phyloP scores from a whole-genome alignment of 2,329 filamentous ascomycete genomes.

The Penicillium olsonii region DNA sequence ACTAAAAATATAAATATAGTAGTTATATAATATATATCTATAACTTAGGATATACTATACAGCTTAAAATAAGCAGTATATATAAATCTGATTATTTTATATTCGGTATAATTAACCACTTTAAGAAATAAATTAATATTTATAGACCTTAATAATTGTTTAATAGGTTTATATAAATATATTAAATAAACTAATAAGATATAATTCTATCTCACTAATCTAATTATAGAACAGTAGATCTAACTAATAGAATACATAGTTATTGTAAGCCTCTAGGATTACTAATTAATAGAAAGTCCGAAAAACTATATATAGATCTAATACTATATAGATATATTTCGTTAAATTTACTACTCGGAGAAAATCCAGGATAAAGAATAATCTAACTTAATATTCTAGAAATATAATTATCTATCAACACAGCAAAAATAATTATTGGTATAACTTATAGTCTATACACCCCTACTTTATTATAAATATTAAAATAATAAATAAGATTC shows the following conservation, averaged over 20 bases:
- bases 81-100: constrained; percentile 20
- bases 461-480: neutral
- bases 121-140: constrained; percentile 6
- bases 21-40: constrained; percentile 23
- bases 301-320: constrained; percentile 6
- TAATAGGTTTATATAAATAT: neutral
- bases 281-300: constrained; percentile 2
- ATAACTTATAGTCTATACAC: too few species aligned
- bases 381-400: constrained; percentile 15
- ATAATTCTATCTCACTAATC: neutral
- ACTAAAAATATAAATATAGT: constrained; percentile 23
- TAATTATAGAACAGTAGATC: too few species aligned
- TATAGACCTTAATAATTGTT: neutral
- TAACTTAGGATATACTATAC: constrained; percentile 20
- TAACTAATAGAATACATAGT: too few species aligned
- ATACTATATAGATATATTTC: constrained; percentile 1
- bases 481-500: neutral
- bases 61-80: constrained; percentile 20
- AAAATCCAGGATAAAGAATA: neutral
- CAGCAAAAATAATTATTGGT: constrained; percentile 12
- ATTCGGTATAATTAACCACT: constrained; percentile 15
- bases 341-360: neutral
- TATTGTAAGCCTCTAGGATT: neutral
- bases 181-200: constrained; percentile 1
- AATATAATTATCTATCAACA: constrained; percentile 27